These are phyloP conservation scores for Tephrocybe sp. DNA, from an alignment of 768 basidiomycete species.

Conservation along the genomic window DNA sequence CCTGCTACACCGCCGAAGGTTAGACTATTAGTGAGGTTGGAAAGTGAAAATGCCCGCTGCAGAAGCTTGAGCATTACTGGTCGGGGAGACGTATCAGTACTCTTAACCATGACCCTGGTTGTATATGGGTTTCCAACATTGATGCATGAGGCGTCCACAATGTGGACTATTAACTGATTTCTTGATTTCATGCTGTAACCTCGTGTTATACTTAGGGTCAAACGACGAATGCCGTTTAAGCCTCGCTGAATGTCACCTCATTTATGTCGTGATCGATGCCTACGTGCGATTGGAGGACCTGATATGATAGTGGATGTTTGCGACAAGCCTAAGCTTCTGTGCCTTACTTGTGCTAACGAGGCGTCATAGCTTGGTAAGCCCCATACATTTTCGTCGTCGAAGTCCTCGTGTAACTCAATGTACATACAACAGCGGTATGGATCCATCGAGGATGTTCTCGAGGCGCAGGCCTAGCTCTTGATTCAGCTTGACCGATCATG, in stretches of 20 bases:
- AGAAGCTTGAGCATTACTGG: constrained; percentile 17
- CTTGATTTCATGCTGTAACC: constrained; percentile 15
- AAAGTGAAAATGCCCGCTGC: constrained; percentile 12
- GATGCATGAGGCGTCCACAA: constrained; percentile 35
- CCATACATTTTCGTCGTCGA: no score
- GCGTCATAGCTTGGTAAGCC: no score
- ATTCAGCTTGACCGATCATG: no score
- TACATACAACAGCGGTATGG: no score
- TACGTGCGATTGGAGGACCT: background rate
- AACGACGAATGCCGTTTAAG: no score
- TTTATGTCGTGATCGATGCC: background rate
- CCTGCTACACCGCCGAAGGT: constrained; percentile 21
- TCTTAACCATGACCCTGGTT: constrained; percentile 10
- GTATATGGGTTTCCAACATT: constrained; percentile 14
- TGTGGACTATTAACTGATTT: constrained; percentile 24
- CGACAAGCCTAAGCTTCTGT: no score
- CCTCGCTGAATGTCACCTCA: no score
- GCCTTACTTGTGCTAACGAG: no score
- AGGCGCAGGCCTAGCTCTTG: no score
- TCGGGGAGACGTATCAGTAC: constrained; percentile 5
- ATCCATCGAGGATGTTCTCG: no score
- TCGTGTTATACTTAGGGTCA: constrained; percentile 21
- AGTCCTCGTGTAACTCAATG: no score
- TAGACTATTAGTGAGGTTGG: constrained; percentile 21
- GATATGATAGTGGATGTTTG: no score